A percentile compares a stretch with the other conserved stretches of the same genome.
These are phyloP conservation scores for Hyaloperonospora arabidopsidis DNA, from an alignment of 352 stramenopile genomes.

Conservation along the genomic window DNA sequence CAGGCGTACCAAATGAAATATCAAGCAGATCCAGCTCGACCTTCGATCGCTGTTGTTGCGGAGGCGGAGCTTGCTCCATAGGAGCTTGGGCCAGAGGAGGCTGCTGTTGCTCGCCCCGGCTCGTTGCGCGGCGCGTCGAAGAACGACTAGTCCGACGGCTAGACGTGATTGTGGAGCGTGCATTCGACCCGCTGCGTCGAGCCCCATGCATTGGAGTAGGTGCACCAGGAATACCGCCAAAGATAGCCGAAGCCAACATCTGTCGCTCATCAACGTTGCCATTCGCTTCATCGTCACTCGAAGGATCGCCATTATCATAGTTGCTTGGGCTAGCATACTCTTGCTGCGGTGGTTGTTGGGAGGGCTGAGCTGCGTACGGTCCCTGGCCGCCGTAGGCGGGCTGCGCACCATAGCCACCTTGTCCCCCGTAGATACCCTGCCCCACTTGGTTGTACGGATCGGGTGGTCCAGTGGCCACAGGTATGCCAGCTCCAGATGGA, in stretches of 20 bases:
- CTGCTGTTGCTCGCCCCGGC: slow-evolving; percentile 38
- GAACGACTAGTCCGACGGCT: slow-evolving; percentile 22
- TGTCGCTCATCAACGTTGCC: slow-evolving; percentile 58
- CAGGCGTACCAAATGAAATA: slow-evolving; percentile 66
- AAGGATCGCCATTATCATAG: slow-evolving; percentile 47
- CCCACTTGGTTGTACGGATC: slow-evolving; percentile 33
- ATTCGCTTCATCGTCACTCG: slow-evolving; percentile 26
- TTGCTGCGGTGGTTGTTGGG: slow-evolving; percentile 12
- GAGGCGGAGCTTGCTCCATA: slow-evolving; percentile 25
- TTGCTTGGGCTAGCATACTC: slow-evolving; percentile 37
- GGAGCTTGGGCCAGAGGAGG: slow-evolving; percentile 28
- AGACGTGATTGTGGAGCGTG: slow-evolving; percentile 25
- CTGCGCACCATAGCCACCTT: slow-evolving; percentile 30
- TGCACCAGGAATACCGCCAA: slow-evolving; percentile 90
- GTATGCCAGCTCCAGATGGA: slow-evolving; percentile 14
- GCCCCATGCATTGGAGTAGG: slow-evolving; percentile 36
- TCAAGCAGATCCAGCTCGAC: slow-evolving; percentile 79
- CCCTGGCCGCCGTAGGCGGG: slow-evolving; percentile 26
- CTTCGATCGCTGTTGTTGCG: slow-evolving; percentile 31
- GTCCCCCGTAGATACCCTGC: slow-evolving; percentile 26
- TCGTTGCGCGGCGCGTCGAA: slow-evolving; percentile 23
- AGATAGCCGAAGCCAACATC: slow-evolving; percentile 92
- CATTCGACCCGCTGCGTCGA: slow-evolving; percentile 28
- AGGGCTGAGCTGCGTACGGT: slow-evolving; percentile 30
- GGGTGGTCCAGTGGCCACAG: slow-evolving; percentile 29